Conservation (phyloP, 495 filamentous ascomycete genomes). For the Podospora australis region DNA sequence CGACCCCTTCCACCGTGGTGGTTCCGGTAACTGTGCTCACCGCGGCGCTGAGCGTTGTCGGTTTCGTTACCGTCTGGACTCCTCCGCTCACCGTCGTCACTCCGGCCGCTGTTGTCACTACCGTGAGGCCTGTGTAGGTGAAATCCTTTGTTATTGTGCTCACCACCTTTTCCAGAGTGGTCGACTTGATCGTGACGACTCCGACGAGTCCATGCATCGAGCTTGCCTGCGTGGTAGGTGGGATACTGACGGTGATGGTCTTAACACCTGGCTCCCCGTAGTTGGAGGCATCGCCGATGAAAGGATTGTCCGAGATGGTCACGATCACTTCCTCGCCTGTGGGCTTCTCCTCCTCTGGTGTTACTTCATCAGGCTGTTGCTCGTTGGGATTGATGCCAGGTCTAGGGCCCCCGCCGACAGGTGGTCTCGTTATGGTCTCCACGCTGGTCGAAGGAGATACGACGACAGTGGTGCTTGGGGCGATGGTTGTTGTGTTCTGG, state of each 20-base stretch:
- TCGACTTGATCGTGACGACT: neutral
- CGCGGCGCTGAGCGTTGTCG: neutral
- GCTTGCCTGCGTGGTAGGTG: neutral
- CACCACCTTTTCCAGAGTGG: neutral
- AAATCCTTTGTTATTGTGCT: conserved; percentile 2
- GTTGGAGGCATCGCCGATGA: neutral
- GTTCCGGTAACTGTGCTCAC: conserved; percentile 1
- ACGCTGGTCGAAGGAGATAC: too few species aligned
- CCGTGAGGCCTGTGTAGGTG: conserved; percentile 1
- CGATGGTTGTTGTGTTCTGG: neutral
- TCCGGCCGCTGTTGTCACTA: neutral
- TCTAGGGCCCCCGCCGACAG: too few species aligned
- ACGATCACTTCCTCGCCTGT: too few species aligned
- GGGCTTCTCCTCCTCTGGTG: too few species aligned
- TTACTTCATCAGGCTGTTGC: too few species aligned
- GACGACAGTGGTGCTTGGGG: neutral
- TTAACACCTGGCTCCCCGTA: neutral
- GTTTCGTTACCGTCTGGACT: neutral
- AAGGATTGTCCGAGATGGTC: neutral
- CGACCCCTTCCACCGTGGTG: conserved; percentile 6
- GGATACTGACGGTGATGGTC: neutral
- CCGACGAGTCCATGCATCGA: neutral
- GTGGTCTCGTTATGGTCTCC: too few species aligned
- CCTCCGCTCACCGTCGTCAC: neutral
- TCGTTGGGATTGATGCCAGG: neutral